Conservation (phyloP, 176 grass and related monocot genomes). For the Musa schizocarpa region DNA sequence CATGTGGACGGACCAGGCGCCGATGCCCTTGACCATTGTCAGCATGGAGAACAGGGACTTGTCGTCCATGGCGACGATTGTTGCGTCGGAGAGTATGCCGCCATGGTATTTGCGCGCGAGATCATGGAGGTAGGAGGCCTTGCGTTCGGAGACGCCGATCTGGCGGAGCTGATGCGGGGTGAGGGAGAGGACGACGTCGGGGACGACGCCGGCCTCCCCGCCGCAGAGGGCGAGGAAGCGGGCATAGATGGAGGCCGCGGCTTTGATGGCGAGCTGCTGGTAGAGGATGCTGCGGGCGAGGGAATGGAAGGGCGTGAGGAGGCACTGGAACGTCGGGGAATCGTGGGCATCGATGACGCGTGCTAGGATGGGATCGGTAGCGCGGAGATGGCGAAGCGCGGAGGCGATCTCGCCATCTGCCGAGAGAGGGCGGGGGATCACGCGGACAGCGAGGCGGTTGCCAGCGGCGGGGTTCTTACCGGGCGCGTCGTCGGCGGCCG, state of each 20-base stretch:
- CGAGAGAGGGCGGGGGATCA: constrained; percentile 54
- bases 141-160: constrained; percentile 87
- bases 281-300: constrained; percentile 91
- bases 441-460: constrained; percentile 14
- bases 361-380: constrained; percentile 36
- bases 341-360: constrained; percentile 74
- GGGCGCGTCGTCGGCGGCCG: neutral
- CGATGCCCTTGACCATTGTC: constrained; percentile 96
- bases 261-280: constrained; percentile 96
- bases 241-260: constrained; percentile 76
- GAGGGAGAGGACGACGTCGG: constrained; percentile 77
- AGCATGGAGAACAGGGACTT: constrained; percentile 85
- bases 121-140: constrained; percentile 89
- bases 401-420: constrained; percentile 40
- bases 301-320: constrained; percentile 82
- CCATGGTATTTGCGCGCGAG: constrained; percentile 67
- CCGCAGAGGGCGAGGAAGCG: constrained; percentile 74
- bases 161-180: constrained; percentile 71
- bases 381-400: constrained; percentile 57
- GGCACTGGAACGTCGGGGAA: constrained; percentile 68
- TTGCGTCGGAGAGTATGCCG: constrained; percentile 72
- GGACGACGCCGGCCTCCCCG: constrained; percentile 65
- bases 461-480: neutral
- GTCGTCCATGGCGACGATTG: constrained; percentile 82
- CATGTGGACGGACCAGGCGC: constrained; percentile 95